Evolutionary conservation across 441 rosid genomes (phyloP), one percentile per base, ranked within the genome.

Genomic region (Viola pubescens): DNA sequence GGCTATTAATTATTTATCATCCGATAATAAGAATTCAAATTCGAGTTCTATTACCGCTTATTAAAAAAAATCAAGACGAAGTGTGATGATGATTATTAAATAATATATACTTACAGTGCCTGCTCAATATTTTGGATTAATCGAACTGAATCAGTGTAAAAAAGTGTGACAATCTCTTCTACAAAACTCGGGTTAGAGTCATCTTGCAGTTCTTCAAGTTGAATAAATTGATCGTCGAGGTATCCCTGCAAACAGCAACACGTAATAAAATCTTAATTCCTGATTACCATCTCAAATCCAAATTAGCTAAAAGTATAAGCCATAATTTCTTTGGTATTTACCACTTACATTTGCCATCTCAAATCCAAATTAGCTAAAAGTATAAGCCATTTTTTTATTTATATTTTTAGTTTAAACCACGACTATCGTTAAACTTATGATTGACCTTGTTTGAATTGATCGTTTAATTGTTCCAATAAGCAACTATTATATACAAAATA

Each of bases 141-240:
- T 67, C 84, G 70, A 3, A 82, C 77, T 3, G 91, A 85, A 53
- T 82, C 82, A 14, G 54, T 70, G 58, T 82, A 80, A 37, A 64
- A 84, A 6, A 81, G 54, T 9, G 82, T 64, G 37, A 79, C 87
- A 37, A 82, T 60, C 71, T 84, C 91, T 64, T 84, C 84, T 0
- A 79, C 91, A 58, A 84, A 84, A 54, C 80, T 74, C 2, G 91
- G 91, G 63, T 79, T 82, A 3, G 80, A 66, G 40, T 78, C 91
- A 69, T 84, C 91, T 56, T 82, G 84, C 51, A 84, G 64, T n/a
- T 82, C 87, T 70, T 84, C 91, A 49, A 84, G 80, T 63, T 80
- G 80, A 47, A 67, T 60, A 69, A 82, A 77, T 59, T 81, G 91
- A 26, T 82, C 91, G 16, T 85, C 91, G 19, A 85, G 78, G 54